These are phyloP conservation scores for Urostyla sp. DNA, from an alignment of 73 alveolate species.

Conservation along the genomic window DNA sequence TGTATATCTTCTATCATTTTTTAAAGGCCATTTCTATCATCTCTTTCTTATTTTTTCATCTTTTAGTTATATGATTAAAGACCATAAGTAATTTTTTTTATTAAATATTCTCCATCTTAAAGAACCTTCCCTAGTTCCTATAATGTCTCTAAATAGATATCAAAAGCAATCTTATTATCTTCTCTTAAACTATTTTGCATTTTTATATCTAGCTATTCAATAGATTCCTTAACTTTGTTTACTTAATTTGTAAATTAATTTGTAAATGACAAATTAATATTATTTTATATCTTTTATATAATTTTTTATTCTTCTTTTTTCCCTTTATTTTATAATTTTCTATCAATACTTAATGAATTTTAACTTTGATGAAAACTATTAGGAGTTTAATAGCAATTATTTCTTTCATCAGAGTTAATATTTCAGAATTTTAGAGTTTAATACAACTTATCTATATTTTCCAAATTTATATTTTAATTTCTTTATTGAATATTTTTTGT, in stretches of 20 bases:
- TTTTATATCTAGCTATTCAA: not conserved
- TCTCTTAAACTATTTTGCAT: not conserved
- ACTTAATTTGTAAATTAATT: not conserved
- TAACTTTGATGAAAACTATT: too few relatives aligned
- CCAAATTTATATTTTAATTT: too few relatives aligned
- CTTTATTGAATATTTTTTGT: too few relatives aligned
- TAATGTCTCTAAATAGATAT: not conserved
- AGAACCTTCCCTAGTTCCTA: not conserved
- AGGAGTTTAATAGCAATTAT: too few relatives aligned
- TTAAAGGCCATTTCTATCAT: not conserved
- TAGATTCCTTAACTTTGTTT: not conserved
- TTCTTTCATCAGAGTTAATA: too few relatives aligned
- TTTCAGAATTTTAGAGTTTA: too few relatives aligned
- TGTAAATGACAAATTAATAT: slow-evolving; percentile 17
- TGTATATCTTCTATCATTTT: slow-evolving; percentile 28
- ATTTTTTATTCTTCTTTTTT: slow-evolving; percentile 10
- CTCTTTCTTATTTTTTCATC: not conserved
- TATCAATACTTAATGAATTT: too few relatives aligned
- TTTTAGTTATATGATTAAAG: not conserved
- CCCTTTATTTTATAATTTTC: slow-evolving; percentile 15
- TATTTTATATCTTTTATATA: slow-evolving; percentile 22
- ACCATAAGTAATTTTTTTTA: not conserved
- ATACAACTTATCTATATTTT: too few relatives aligned
- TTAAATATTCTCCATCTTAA: not conserved
- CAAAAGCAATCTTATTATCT: not conserved